A percentile compares a stretch with the other conserved stretches of the same genome.
Evolutionary conservation across 805 yeast species (phyloP).

Genomic region (Metschnikowia similis): DNA sequence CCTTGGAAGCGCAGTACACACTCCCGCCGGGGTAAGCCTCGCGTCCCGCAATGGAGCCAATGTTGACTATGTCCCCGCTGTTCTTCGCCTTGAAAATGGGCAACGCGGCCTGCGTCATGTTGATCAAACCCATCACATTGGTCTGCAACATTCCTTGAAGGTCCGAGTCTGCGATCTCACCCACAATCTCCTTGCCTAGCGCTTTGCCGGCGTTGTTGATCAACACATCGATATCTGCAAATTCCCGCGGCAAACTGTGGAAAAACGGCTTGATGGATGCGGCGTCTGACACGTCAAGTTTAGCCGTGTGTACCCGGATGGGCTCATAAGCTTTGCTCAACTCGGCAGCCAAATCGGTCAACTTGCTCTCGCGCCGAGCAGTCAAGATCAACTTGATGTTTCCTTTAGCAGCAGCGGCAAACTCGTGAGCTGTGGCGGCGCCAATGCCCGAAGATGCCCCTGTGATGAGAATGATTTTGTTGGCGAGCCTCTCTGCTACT

Average conservation of each 20-base stretch:
- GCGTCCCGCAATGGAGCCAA: slow-evolving; percentile 37
- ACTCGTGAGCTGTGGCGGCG: slow-evolving; percentile 82
- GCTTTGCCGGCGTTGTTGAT: slow-evolving; percentile 41
- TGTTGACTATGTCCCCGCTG: slow-evolving; percentile 34
- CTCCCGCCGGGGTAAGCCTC: slow-evolving; percentile 38
- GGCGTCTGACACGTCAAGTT: slow-evolving; percentile 29
- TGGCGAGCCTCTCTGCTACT: slow-evolving; percentile 38
- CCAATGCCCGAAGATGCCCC: slow-evolving; percentile 98
- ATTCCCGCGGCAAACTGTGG: slow-evolving; percentile 27
- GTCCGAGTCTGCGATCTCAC: slow-evolving; percentile 27
- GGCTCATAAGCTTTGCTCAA: slow-evolving; percentile 22
- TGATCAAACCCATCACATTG: slow-evolving; percentile 34
- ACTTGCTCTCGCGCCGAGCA: slow-evolving; percentile 34
- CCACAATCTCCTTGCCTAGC: slow-evolving; percentile 30
- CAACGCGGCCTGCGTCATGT: slow-evolving; percentile 34
- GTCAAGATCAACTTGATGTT: slow-evolving; percentile 33
- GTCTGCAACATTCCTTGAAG: slow-evolving; percentile 35
- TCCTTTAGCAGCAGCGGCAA: slow-evolving; percentile 54
- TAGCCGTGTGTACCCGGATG: slow-evolving; percentile 27
- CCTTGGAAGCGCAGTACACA: slow-evolving; percentile 37
- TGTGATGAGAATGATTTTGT: slow-evolving; percentile 42
- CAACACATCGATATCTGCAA: slow-evolving; percentile 35
- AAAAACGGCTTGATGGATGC: slow-evolving; percentile 28
- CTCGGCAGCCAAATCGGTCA: slow-evolving; percentile 22
- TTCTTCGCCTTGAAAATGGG: slow-evolving; percentile 34